Evolutionary conservation across 805 yeast genomes (phyloP).

Genomic region (Hanseniaspora thailandica): DNA sequence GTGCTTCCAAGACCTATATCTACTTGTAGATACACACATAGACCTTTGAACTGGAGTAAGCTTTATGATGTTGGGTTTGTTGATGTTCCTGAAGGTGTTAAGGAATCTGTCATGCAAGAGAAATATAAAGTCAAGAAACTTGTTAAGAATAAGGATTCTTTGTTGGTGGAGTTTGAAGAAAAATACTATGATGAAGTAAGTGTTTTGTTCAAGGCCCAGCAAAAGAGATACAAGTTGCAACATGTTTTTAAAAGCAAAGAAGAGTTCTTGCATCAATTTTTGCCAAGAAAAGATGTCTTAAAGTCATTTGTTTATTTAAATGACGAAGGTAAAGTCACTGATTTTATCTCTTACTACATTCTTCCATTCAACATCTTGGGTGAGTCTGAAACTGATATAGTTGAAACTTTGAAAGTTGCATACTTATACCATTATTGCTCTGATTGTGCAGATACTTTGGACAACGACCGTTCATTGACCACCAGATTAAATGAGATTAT

Average conservation of each 20-base stretch:
- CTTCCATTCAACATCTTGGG: conserved; percentile 76
- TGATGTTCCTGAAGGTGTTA: conserved; percentile 57
- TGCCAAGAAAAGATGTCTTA: conserved; percentile 52
- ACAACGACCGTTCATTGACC: conserved; percentile 34
- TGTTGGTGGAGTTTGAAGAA: conserved; percentile 40
- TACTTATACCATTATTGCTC: conserved; percentile 85
- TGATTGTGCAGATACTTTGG: conserved; percentile 37
- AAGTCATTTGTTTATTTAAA: conserved; percentile 66
- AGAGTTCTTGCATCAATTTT: conserved; percentile 73
- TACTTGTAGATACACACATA: conserved; percentile 80
- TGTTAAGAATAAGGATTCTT: conserved; percentile 37
- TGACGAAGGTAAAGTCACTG: conserved; percentile 53
- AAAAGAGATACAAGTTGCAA: conserved; percentile 56
- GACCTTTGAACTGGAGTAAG: conserved; percentile 87
- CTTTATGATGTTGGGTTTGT: conserved; percentile 84
- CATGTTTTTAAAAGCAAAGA: conserved; percentile 53
- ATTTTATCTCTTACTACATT: conserved; percentile 79
- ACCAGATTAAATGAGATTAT: conserved; percentile 52
- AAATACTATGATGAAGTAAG: conserved; percentile 56
- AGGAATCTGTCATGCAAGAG: conserved; percentile 62
- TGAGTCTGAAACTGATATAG: conserved; percentile 34
- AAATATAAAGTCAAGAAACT: conserved; percentile 47
- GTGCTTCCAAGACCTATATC: conserved; percentile 87
- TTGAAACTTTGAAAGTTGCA: conserved; percentile 68
- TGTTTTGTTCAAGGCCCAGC: conserved; percentile 49